Base-by-base conservation (phyloP, 768 basidiomycete species). In the Lactifluus hygrophoroides region DNA sequence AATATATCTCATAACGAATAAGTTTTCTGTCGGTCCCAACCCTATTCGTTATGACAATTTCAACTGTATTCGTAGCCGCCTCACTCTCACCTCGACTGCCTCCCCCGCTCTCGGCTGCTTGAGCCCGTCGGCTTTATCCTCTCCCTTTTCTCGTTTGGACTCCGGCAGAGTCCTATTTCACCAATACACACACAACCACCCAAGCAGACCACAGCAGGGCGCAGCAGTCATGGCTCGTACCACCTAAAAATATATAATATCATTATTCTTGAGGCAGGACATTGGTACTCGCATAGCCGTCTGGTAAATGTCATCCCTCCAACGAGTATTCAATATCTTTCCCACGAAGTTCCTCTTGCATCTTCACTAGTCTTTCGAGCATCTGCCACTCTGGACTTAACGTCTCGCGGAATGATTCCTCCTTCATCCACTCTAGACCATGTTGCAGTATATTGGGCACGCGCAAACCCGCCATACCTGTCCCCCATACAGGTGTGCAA, bases 361-460 rank as follows among this genome's bases (percentile, higher is more conserved):
- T 76, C 51, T 66, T 65, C 43, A 85, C 46, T 28, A 90, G 69
- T n/a, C 79, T 77, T 25, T 78, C 76, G 48, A 85, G 72, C 84
- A 88, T 88, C 49, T 56, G 69, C 9, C 83, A 80, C 27, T 70
- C 66, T 17, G 69, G 72, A 43, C 78, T 71, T 21, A 88, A 67
- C 2, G 72, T 74, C 11, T 74, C 68, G 6, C 71, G 68, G 65
- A 88, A 87, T 11, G 38, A 34, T 0, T 71, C 69, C 17, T 76
- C 77, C 53, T 77, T 80, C 82, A 89, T 86, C 87, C 86, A 90
- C 13, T 69, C 62, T 51, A 90, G 68, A 16, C 81, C 85, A 65
- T 90, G 88, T 69, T 90, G 88, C 16, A 90, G 77, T 25, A 90
- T 74, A 64, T 88, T 88, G 25, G 85, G 73, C 3, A 85, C 88